These are phyloP conservation scores for Xanthoconium purpureum DNA, from an alignment of 768 basidiomycete genomes.

Conservation along the genomic window DNA sequence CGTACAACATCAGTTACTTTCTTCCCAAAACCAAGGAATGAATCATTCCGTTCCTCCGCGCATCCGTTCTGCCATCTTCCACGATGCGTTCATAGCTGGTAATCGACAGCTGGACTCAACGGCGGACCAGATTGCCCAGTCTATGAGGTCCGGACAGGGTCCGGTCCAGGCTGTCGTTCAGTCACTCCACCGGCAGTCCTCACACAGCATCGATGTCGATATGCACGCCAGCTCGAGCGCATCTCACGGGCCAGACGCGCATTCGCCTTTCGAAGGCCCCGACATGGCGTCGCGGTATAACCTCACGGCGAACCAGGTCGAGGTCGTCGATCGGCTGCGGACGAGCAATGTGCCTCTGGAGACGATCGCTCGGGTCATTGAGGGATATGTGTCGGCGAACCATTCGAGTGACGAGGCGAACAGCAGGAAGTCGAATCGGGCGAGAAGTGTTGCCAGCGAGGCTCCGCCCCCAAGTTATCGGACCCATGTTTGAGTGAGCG, in stretches of 20 bases:
- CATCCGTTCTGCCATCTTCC: constrained; percentile 13
- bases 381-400: not conserved
- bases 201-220: not conserved
- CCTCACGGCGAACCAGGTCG: constrained; percentile 16
- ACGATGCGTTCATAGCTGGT: constrained; percentile 4
- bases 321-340: constrained; percentile 11
- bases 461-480: constrained; percentile 22
- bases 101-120: not conserved
- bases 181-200: constrained; percentile 5
- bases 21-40: no score
- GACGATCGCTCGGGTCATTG: constrained; percentile 16
- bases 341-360: constrained; percentile 8
- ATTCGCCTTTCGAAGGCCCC: not conserved
- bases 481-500: not conserved
- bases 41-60: not conserved
- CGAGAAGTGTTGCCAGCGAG: constrained; percentile 2
- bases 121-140: not conserved
- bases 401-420: not conserved
- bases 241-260: not conserved
- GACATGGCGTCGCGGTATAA: not conserved
- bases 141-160: not conserved
- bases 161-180: not conserved
- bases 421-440: not conserved
- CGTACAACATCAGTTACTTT: no score
- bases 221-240: not conserved